Conservation (phyloP, 2,329 filamentous ascomycete genomes). For the Xylariaceae sp. region DNA sequence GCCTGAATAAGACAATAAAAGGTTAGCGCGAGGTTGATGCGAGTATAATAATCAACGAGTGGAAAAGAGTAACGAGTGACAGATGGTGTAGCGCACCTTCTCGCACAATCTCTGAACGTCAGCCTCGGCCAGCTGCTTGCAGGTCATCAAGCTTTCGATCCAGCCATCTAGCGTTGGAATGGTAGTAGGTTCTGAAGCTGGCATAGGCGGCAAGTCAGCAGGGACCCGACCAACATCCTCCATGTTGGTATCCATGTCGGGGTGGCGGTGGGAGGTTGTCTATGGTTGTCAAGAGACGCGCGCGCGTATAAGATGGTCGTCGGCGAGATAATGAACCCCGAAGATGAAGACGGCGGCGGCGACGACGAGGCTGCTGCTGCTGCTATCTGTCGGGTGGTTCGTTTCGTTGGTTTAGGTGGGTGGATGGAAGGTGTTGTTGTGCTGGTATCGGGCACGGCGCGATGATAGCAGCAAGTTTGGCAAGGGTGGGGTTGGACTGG, state of each 20-base stretch:
- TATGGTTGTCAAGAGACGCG: conserved; percentile 3
- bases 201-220: conserved; percentile 75
- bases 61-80: not conserved
- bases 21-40: conserved; percentile 41
- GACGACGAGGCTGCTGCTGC: not conserved
- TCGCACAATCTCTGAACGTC: conserved; percentile 98
- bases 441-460: conserved; percentile 18
- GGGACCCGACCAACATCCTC: conserved; percentile 93
- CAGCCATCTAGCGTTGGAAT: conserved; percentile 95
- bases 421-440: conserved; percentile 4
- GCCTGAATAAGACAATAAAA: conserved; percentile 63
- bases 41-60: not conserved
- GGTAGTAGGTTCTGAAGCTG: conserved; percentile 77
- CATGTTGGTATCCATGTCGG: conserved; percentile 95
- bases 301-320: too few relatives aligned
- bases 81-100: conserved; percentile 79
- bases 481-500: not conserved
- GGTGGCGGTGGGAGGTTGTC: not conserved
- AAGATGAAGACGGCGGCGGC: not conserved
- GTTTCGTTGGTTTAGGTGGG: conserved; percentile 4
- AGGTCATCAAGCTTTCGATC: conserved; percentile 98
- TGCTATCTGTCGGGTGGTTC: conserved; percentile 1
- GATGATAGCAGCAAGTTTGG: conserved; percentile 13
- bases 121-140: conserved; percentile 94
- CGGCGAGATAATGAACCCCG: too few relatives aligned